Conservation (phyloP, 169 alveolate species). For the Cryptosporidium sp. region DNA sequence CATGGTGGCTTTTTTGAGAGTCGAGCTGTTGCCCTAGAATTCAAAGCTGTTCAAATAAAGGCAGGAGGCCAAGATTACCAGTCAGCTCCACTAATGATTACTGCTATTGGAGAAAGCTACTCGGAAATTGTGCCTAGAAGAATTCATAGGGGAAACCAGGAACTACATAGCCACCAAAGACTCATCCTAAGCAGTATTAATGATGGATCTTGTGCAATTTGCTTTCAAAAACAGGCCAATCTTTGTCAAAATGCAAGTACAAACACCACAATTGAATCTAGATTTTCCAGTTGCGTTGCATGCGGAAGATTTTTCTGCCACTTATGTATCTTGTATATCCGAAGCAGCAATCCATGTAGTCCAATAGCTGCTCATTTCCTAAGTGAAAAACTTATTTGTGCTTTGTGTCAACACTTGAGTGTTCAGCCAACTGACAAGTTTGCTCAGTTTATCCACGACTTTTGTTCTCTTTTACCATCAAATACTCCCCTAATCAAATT, state of each 20-base stretch:
- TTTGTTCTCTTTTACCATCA: constrained; percentile 28
- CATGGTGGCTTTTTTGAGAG: constrained; percentile 75
- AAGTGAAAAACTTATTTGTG: constrained; percentile 22
- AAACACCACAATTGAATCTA: neutral
- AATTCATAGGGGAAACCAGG: constrained; percentile 27
- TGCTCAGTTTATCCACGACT: constrained; percentile 36
- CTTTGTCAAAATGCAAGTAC: neutral
- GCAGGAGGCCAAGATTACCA: neutral
- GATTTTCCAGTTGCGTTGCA: constrained; percentile 18
- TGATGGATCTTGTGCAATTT: constrained; percentile 44
- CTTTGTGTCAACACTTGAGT: constrained; percentile 22
- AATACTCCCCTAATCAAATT: constrained; percentile 53
- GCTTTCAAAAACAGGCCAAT: constrained; percentile 36
- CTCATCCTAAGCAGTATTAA: constrained; percentile 11
- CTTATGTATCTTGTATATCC: constrained; percentile 18
- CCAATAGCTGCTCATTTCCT: constrained; percentile 7
- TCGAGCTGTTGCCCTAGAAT: constrained; percentile 62
- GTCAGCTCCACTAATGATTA: constrained; percentile 31
- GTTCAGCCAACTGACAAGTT: constrained; percentile 28
- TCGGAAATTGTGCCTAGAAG: constrained; percentile 48
- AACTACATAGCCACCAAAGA: constrained; percentile 10
- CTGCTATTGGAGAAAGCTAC: constrained; percentile 39
- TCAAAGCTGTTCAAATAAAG: constrained; percentile 19
- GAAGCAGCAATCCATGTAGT: constrained; percentile 8
- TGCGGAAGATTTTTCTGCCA: constrained; percentile 45